Evolutionary conservation across 306 rosid genomes (phyloP).

Genomic region (Dalbergia cochinchinensis): DNA sequence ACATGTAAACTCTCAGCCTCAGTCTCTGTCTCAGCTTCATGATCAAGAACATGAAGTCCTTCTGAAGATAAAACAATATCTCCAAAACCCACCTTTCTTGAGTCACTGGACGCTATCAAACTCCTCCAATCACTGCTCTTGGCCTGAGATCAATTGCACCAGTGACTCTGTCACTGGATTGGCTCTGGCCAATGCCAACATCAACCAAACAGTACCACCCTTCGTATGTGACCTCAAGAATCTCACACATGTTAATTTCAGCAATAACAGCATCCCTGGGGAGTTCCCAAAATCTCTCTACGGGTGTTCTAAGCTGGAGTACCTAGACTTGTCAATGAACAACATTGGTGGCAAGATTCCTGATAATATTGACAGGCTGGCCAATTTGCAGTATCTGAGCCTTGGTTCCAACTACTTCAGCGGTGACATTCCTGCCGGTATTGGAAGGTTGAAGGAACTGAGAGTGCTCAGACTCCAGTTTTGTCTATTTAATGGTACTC

Average conservation of each 20-base stretch:
- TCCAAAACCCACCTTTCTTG: conserved; percentile 54
- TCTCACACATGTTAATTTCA: conserved; percentile 58
- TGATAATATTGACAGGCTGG: conserved; percentile 52
- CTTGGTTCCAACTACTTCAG: conserved; percentile 58
- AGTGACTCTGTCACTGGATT: conserved; percentile 56
- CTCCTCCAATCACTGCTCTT: conserved; percentile 60
- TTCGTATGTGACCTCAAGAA: conserved; percentile 75
- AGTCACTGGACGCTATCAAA: conserved; percentile 63
- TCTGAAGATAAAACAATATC: conserved; percentile 53
- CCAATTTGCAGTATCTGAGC: conserved; percentile 52
- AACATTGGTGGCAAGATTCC: conserved; percentile 60
- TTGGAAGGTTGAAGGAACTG: conserved; percentile 59
- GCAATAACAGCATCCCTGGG: conserved; percentile 47
- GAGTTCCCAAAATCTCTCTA: conserved; percentile 66
- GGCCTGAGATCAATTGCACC: conserved; percentile 68
- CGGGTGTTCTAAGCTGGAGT: conserved; percentile 64
- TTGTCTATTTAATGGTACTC: conserved; percentile 56
- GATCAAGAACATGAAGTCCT: conserved; percentile 61
- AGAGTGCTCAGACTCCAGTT: conserved; percentile 43
- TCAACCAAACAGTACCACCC: conserved; percentile 57
- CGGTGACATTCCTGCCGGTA: conserved; percentile 64
- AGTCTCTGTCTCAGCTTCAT: conserved; percentile 47
- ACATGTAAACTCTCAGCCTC: conserved; percentile 52
- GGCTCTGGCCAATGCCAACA: background rate
- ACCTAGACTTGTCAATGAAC: conserved; percentile 61